phyloP scores from a whole-genome alignment of 2,329 filamentous ascomycete species.

The Bipolaris zeicola region DNA sequence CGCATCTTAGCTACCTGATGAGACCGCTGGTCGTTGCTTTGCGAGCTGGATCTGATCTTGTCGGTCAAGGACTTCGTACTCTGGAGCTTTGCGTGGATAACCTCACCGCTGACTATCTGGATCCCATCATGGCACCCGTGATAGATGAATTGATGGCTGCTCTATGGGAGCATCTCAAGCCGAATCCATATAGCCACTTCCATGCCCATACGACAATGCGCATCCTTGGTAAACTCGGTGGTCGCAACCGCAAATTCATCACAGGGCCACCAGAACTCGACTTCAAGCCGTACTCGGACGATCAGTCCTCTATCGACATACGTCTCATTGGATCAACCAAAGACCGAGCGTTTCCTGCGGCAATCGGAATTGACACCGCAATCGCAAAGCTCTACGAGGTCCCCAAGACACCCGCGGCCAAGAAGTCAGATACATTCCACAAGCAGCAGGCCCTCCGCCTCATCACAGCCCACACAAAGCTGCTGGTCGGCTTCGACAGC shows the following conservation, averaged over 20 bases:
- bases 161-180: constrained; percentile 91
- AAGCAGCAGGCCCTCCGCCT: constrained; percentile 91
- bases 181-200: constrained; percentile 94
- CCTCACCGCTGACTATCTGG: constrained; percentile 93
- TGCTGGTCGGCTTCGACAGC: constrained; percentile 84
- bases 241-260: constrained; percentile 93
- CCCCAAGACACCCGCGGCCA: constrained; percentile 65
- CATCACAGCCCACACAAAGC: constrained; percentile 85
- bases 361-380: constrained; percentile 85
- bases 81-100: constrained; percentile 98
- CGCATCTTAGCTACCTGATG: constrained; percentile 96
- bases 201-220: constrained; percentile 97
- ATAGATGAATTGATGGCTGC: constrained; percentile 99
- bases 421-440: constrained; percentile 81
- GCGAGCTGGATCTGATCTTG: constrained; percentile 87
- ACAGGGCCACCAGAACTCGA: constrained; percentile 83
- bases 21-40: constrained; percentile 94
- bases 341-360: constrained; percentile 84
- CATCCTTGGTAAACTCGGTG: constrained; percentile 94
- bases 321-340: constrained; percentile 87
- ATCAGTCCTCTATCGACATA: constrained; percentile 84
- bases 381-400: constrained; percentile 85
- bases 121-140: constrained; percentile 98
- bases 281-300: constrained; percentile 86
- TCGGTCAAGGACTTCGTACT: constrained; percentile 90